A percentile compares a stretch with the other conserved stretches of the same genome.
These are phyloP conservation scores for Cardiospermum halicacabum DNA, from an alignment of 345 rosid species.

Conservation along the genomic window DNA sequence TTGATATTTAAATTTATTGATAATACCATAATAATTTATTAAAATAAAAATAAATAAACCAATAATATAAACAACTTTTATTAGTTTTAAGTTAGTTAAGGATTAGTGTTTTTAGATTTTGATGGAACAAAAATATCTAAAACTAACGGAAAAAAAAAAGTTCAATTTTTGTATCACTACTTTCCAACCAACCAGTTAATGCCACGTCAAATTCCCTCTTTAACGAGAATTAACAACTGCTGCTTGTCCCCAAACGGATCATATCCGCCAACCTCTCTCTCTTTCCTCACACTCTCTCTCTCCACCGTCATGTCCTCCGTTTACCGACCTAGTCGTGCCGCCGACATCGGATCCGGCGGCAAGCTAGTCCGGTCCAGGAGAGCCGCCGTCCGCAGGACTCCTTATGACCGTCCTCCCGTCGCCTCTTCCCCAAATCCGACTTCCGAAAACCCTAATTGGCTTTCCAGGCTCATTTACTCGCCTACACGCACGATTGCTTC, in stretches of 20 bases:
- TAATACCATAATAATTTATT: too few relatives aligned
- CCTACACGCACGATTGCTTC: conserved; percentile 77
- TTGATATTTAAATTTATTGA: too few relatives aligned
- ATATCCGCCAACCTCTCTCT: background rate
- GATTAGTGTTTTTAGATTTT: too few relatives aligned
- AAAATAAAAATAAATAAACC: background rate
- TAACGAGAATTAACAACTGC: conserved; percentile 5
- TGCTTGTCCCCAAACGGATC: background rate
- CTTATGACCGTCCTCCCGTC: conserved; percentile 57
- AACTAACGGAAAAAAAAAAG: conserved; percentile 1
- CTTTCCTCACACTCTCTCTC: background rate
- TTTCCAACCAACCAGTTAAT: background rate
- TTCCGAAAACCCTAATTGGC: conserved; percentile 75
- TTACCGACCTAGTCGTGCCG: conserved; percentile 12
- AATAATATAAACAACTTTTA: background rate
- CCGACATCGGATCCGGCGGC: conserved; percentile 54
- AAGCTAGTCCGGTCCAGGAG: conserved; percentile 62
- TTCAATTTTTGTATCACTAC: background rate
- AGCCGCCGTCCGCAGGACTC: conserved; percentile 32
- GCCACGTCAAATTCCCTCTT: background rate
- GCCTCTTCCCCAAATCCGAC: conserved; percentile 18
- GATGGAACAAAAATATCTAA: background rate
- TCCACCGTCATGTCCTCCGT: conserved; percentile 16
- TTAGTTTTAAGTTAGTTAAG: too few relatives aligned
- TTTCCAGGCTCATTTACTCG: conserved; percentile 59